Base-by-base conservation (phyloP, 805 yeast genomes). In the Maudiozyma pseudohumilis region DNA sequence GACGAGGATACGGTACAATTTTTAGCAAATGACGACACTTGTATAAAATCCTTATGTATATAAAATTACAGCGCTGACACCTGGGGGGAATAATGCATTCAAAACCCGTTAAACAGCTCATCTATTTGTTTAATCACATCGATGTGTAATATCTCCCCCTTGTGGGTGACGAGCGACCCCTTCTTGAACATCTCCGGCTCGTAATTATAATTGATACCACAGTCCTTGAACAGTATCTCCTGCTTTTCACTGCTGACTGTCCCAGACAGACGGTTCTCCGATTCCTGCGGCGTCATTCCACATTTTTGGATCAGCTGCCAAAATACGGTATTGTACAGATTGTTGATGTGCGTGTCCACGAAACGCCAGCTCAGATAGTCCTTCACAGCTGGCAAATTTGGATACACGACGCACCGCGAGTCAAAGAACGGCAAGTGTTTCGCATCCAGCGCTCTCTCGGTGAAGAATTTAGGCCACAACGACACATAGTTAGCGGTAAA, bases 361-460 rank as follows among this genome's bases (percentile, higher is more conserved):
- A 85, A 96, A 47, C 98, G 70, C 98, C 98, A 92, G 40, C 82
- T 65, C 45, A 92, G 72, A 55, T 92, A 92, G 57, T 89, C 97
- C 39, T 84, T 67, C 2, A 89, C 65, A 1, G 66, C 61, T 5
- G 63, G 50, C 13, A 65, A 45, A 38, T 69, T 74, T 0, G 98
- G 98, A 48, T 92, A 92, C 1, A 75, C 61, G 7, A 92, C 92
- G 2, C 94, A 94, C 33, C 98, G 65, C 0, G 94, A 87, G 59
- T 92, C 98, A 57, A 92, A 92, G 12, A 82, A 77, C 0, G 98
- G 97, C 25, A 89, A 55, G 41, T 77, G 68, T 11, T 65, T 70
- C 1, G 65, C 38, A 13, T 67, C 62, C 19, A 82, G 61, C 11
- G 67, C 70, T 9, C 49, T 54, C 2, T 66, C 71, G 0, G 78